Evolutionary conservation across 495 filamentous ascomycete genomes (phyloP).

Genomic region (Aspergillus funiculosus): DNA sequence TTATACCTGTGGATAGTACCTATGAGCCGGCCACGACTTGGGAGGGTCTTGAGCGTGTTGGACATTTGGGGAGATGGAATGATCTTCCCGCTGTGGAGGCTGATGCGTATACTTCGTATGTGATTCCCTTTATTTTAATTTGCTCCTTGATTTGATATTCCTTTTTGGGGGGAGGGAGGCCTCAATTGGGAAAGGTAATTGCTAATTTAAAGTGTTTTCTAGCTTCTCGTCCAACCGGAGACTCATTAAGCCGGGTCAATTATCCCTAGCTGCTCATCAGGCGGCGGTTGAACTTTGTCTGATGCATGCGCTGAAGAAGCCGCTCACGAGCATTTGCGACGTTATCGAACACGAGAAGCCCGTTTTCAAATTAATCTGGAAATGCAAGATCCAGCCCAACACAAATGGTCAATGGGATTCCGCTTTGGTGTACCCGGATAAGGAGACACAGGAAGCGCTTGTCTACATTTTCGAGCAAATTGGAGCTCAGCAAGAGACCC

Average conservation of each 20-base stretch:
- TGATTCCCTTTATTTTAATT: conserved; percentile 4
- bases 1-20: conserved; percentile 11
- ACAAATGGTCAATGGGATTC: conserved; percentile 23
- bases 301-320: conserved; percentile 34
- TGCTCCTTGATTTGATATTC: not conserved
- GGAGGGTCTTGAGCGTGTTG: conserved; percentile 54
- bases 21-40: conserved; percentile 56
- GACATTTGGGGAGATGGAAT: conserved; percentile 46
- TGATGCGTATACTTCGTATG: conserved; percentile 28
- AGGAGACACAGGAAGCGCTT: conserved; percentile 27
- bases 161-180: not conserved
- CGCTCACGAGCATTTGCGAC: conserved; percentile 25
- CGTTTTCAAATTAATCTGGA: conserved; percentile 24
- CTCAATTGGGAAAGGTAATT: not conserved
- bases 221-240: conserved; percentile 20
- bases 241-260: conserved; percentile 19
- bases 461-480: conserved; percentile 39
- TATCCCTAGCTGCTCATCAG: conserved; percentile 33
- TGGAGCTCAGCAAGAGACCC: conserved; percentile 20
- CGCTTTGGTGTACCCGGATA: conserved; percentile 29
- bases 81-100: conserved; percentile 18
- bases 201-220: conserved; percentile 3
- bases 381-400: conserved; percentile 26
- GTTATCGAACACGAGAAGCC: conserved; percentile 27
- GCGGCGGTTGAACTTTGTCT: conserved; percentile 45